Conservation (phyloP, 257 asterid genomes). For the Oldenlandia corymbosa region DNA sequence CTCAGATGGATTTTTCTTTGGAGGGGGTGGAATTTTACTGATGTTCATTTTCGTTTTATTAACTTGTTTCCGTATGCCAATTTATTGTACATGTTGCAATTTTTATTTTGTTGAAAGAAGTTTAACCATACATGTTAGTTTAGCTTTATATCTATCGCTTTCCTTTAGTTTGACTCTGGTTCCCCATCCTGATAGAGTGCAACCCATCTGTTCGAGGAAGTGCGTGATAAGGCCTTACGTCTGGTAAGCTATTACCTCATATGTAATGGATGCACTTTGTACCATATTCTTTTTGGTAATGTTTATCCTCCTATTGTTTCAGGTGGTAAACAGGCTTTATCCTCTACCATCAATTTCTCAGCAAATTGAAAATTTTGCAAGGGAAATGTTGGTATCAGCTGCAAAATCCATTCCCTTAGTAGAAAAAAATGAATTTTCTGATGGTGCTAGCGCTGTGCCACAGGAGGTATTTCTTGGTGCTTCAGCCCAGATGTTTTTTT, state of each 20-base stretch:
- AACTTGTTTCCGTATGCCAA: too few relatives aligned
- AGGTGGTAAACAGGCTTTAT: conserved; percentile 98
- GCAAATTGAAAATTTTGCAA: conserved; percentile 81
- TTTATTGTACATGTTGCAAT: too few relatives aligned
- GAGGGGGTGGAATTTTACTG: neutral
- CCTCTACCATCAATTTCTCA: conserved; percentile 68
- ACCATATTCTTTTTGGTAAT: conserved; percentile 11
- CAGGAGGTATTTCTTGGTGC: conserved; percentile 42
- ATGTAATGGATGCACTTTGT: conserved; percentile 11
- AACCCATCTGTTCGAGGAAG: conserved; percentile 87
- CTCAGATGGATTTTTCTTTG: neutral
- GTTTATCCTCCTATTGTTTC: conserved; percentile 17
- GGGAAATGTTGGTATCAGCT: conserved; percentile 70
- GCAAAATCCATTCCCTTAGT: conserved; percentile 36
- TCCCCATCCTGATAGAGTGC: conserved; percentile 50
- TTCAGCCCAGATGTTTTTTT: neutral
- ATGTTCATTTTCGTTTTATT: too few relatives aligned
- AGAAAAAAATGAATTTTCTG: conserved; percentile 38
- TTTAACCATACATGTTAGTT: neutral
- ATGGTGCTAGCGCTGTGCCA: conserved; percentile 39
- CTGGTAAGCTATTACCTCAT: conserved; percentile 49
- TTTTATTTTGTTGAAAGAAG: neutral
- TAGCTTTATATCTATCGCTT: neutral
- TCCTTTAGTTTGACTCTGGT: neutral
- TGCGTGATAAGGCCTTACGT: conserved; percentile 98